Evolutionary conservation across 108 stramenopile species (phyloP).

Genomic region (Pseudonitzschia pungens): DNA sequence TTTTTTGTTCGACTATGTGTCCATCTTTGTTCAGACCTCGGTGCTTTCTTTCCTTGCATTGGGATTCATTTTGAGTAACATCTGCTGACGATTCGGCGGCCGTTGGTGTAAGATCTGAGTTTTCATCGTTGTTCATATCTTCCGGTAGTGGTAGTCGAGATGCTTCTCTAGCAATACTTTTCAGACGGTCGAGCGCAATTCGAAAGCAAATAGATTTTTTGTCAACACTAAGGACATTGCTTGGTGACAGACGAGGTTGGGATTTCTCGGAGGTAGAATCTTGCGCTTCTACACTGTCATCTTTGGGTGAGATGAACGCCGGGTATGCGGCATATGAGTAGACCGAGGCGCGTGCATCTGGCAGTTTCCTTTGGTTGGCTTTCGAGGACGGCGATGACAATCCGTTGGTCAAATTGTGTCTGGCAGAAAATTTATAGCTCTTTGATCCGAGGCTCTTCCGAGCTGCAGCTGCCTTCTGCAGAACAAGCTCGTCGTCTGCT

Average conservation of each 20-base stretch:
- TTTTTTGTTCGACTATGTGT: too few relatives aligned
- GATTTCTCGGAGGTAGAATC: background rate
- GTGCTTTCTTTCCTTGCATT: background rate
- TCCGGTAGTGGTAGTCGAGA: slow-evolving; percentile 9
- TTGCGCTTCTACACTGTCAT: background rate
- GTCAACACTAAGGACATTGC: background rate
- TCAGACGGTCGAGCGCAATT: background rate
- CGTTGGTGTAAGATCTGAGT: background rate
- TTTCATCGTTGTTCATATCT: background rate
- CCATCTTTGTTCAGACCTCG: background rate
- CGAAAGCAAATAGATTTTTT: background rate
- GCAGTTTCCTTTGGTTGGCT: background rate
- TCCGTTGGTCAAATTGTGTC: background rate
- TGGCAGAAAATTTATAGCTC: background rate
- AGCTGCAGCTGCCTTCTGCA: background rate
- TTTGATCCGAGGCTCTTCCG: slow-evolving; percentile 4
- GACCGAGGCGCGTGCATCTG: slow-evolving; percentile 4
- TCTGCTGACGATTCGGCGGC: too few relatives aligned
- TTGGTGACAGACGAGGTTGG: background rate
- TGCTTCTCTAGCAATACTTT: background rate
- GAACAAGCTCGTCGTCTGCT: slow-evolving; percentile 17
- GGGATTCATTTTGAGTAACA: background rate
- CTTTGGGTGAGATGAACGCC: background rate
- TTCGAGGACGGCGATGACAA: background rate
- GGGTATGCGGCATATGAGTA: slow-evolving; percentile 14